Conservation (phyloP, 2,329 filamentous ascomycete genomes). For the Drechmeria coniospora region DNA sequence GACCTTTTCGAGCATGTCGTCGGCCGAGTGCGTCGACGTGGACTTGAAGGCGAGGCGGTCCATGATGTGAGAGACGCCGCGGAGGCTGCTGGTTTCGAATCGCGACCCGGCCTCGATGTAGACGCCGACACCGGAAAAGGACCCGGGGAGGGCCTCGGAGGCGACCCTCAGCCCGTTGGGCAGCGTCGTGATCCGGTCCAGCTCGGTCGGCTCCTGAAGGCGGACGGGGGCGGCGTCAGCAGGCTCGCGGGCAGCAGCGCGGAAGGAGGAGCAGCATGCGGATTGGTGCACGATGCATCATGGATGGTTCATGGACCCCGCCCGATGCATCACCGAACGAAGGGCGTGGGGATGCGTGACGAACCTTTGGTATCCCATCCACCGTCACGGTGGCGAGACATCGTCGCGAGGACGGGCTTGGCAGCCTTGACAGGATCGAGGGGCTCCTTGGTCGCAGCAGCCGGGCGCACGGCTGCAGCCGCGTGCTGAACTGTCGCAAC, state of each 20-base stretch:
- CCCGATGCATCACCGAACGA: neutral
- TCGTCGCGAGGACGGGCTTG: slow-evolving; percentile 9
- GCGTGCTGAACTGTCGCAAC: slow-evolving; percentile 20
- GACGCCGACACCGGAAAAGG: slow-evolving; percentile 87
- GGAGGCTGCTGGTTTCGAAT: slow-evolving; percentile 73
- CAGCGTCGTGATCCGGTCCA: slow-evolving; percentile 77
- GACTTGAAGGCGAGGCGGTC: slow-evolving; percentile 91
- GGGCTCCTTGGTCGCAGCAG: slow-evolving; percentile 9
- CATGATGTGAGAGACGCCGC: slow-evolving; percentile 90
- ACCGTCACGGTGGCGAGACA: slow-evolving; percentile 19
- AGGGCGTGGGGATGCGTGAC: slow-evolving; percentile 1
- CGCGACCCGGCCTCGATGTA: slow-evolving; percentile 92
- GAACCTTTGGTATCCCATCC: slow-evolving; percentile 20
- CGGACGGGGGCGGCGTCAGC: neutral
- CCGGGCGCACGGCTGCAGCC: slow-evolving; percentile 14
- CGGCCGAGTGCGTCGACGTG: slow-evolving; percentile 54
- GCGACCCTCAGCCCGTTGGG: slow-evolving; percentile 89
- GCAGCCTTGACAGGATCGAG: no score
- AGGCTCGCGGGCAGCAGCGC: no score
- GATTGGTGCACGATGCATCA: no score
- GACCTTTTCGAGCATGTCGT: slow-evolving; percentile 75
- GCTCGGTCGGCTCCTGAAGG: slow-evolving; percentile 58
- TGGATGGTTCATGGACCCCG: no score
- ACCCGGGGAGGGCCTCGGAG: slow-evolving; percentile 84
- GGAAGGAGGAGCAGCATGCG: no score